These are phyloP conservation scores for Diddensiella caesifluorescens DNA, from an alignment of 805 yeast genomes.

Conservation along the genomic window DNA sequence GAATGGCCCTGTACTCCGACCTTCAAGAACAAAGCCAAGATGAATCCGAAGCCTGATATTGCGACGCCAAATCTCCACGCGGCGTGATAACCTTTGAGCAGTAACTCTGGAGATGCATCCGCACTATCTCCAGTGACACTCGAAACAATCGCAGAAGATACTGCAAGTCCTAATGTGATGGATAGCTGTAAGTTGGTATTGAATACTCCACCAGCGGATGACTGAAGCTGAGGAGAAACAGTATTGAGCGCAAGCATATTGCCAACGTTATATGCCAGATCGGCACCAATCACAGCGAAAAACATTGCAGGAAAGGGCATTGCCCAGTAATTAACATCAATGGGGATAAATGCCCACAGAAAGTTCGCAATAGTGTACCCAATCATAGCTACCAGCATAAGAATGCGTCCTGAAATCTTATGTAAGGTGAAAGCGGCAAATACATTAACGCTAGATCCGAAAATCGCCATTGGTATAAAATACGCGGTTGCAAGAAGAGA, in stretches of 20 bases:
- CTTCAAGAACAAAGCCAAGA: constrained; percentile 33
- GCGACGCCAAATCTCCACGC: constrained; percentile 40
- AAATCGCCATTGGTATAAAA: constrained; percentile 40
- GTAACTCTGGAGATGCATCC: constrained; percentile 12
- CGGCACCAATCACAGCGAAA: constrained; percentile 43
- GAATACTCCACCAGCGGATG: constrained; percentile 46
- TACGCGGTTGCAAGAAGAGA: constrained; percentile 42
- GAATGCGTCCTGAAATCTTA: constrained; percentile 37
- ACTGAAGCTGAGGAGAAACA: constrained; percentile 37
- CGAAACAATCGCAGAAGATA: constrained; percentile 36
- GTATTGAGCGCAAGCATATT: constrained; percentile 41
- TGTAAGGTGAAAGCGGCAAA: constrained; percentile 46
- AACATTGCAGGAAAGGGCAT: constrained; percentile 43
- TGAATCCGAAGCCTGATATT: constrained; percentile 28
- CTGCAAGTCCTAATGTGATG: constrained; percentile 40
- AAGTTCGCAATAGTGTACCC: constrained; percentile 37
- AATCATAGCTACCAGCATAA: constrained; percentile 34
- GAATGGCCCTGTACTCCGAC: constrained; percentile 35
- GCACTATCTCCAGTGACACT: constrained; percentile 10
- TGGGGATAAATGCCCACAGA: constrained; percentile 40
- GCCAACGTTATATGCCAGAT: constrained; percentile 42
- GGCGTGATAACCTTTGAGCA: constrained; percentile 19
- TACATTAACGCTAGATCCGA: constrained; percentile 40
- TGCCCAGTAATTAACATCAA: constrained; percentile 37
- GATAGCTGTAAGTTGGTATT: constrained; percentile 41